Base-by-base conservation (phyloP, 306 rosid genomes). In the Citrullus amarus region DNA sequence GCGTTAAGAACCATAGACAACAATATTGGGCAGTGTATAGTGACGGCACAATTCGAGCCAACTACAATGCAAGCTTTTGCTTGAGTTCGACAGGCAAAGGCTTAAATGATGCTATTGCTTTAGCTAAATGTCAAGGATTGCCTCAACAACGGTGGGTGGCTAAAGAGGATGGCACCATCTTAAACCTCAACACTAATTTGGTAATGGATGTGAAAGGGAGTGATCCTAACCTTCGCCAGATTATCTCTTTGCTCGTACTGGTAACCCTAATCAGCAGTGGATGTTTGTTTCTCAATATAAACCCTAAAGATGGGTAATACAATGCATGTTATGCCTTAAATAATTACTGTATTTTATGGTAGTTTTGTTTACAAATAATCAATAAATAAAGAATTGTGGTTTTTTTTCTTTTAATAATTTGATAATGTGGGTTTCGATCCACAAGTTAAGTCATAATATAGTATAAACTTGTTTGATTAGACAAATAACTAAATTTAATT, bases 11-110 rank as follows among this genome's bases (percentile, higher is more conserved):
- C 66, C 28, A 60, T 28, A 5, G 7, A 20, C 25, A 60, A 8
- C 66, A 60, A 28, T 60, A 60, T 25, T 60, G 66, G 66, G 66
- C 66, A 60, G 6, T 60, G 38, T 60, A 25, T 25, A 4, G 7
- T 4, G 66, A 60, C 2, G 16, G 66, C 15, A 60, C 38, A 2
- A 60, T 60, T 60, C 34, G 66, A 60, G 18, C 39, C 10, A 60
- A 60, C 38, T 22, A 10, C 2, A 20, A 60, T 13, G 9, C 36
- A 9, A 60, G 36, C 8, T 13, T 60, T 20, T 60, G 66, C 38
- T 25, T 60, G 66, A 60, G 30, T 25, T 25, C 38, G 0, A 12
- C 15, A 16, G 66, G 66, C 0, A 85, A 90, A 81, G 80, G 18
- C 8, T 61, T 6, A 4, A 11, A 28, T 9, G 36, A 61, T 22